Evolutionary conservation across 148 eudicot species (phyloP), one percentile per base, ranked within the genome.

Genomic region (Vaccinium corymbosum): DNA sequence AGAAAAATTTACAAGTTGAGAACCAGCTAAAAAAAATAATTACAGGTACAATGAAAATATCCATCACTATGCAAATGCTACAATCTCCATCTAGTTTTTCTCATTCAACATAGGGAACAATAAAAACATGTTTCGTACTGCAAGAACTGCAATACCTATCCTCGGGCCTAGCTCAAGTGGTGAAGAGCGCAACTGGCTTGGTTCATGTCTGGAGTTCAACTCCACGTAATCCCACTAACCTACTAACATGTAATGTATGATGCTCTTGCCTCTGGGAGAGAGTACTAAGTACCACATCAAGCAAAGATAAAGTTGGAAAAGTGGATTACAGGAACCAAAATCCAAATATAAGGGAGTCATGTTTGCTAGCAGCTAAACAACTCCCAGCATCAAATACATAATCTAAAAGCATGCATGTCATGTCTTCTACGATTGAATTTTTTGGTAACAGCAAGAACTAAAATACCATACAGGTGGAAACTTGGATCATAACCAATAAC

Each of bases 1-100:
- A 84, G 83, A 61, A 85, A 3, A 20, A 14, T 77, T 66, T 32
- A 15, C 81, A 76, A 86, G 78, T 73, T 66, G 14, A 81, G 75
- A 78, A 48, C 79, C 80, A 73, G 25, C 38, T n/a, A 77, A 78
- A 86, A 74, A 77, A 73, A 29, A 76, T 7, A 82, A 50, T 48
- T 35, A 68, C 22, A 53, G 17, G n/a, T 14, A 64, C 12, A 22
- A 79, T 38, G 42, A 56, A 38, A 56, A 71, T 6, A 71, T 32
- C 16, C 0, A 62, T 71, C 59, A 70, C 68, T 29, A 50, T 3
- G 57, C 7, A 77, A 57, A 64, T 42, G 49, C 20, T 25, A 66
- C 78, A 77, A 51, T 76, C 49, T 57, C 77, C 50, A 29, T 64
- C 15, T 25, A 66, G 9, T 35, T 7, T 66, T 78, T 55, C 59